Evolutionary conservation across 2,329 filamentous ascomycete genomes (phyloP).

Genomic region (Trichoderma atroviride): DNA sequence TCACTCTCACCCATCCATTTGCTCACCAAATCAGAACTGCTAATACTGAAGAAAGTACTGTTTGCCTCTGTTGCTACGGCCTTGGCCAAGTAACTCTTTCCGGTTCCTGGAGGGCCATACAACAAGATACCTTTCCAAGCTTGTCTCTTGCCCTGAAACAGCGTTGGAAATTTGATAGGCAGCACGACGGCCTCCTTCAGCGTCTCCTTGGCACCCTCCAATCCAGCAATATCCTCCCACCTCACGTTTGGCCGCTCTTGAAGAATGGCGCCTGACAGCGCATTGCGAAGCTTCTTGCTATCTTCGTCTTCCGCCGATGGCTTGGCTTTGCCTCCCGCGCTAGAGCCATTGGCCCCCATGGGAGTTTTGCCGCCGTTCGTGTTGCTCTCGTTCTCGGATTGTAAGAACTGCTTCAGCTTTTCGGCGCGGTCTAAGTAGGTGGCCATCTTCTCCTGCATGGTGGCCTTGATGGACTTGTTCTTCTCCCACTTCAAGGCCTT

Average conservation of each 20-base stretch:
- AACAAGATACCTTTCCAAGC: slow-evolving; percentile 98
- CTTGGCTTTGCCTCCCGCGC: slow-evolving; percentile 62
- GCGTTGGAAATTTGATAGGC: slow-evolving; percentile 96
- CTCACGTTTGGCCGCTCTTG: slow-evolving; percentile 94
- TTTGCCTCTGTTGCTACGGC: slow-evolving; percentile 98
- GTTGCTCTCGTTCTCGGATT: slow-evolving; percentile 73
- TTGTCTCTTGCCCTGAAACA: slow-evolving; percentile 94
- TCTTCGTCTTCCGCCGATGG: slow-evolving; percentile 82
- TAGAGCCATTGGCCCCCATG: slow-evolving; percentile 72
- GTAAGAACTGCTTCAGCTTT: slow-evolving; percentile 92
- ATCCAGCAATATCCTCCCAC: slow-evolving; percentile 96
- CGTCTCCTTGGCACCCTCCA: slow-evolving; percentile 93
- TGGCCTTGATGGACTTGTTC: slow-evolving; percentile 94
- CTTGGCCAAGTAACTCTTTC: slow-evolving; percentile 97
- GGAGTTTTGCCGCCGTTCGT: slow-evolving; percentile 61
- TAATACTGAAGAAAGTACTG: slow-evolving; percentile 98
- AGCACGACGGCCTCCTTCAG: slow-evolving; percentile 96
- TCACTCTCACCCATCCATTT: slow-evolving; percentile 99
- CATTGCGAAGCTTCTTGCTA: slow-evolving; percentile 90
- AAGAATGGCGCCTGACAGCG: slow-evolving; percentile 87
- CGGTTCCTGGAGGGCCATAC: slow-evolving; percentile 94
- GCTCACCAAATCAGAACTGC: slow-evolving; percentile 93
- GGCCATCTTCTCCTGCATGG: slow-evolving; percentile 91
- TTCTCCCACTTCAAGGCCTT: slow-evolving; percentile 99
- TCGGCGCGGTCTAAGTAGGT: slow-evolving; percentile 99